phyloP scores from a whole-genome alignment of 768 basidiomycete genomes.

The Sistotremastrum suecicum region DNA sequence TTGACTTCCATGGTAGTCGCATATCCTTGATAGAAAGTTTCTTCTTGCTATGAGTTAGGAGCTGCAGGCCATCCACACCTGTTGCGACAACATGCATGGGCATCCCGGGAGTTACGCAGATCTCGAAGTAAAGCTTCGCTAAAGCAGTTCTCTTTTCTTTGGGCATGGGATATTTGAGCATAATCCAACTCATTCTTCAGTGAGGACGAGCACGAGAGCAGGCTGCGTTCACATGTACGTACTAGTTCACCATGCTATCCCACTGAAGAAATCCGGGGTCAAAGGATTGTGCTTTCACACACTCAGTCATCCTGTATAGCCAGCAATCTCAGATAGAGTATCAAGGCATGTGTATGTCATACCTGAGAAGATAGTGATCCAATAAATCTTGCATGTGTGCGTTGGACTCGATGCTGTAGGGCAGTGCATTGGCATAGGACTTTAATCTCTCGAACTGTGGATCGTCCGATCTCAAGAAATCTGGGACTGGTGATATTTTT shows the following conservation, averaged over 20 bases:
- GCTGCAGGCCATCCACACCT: conserved; percentile 47
- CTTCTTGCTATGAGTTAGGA: conserved; percentile 51
- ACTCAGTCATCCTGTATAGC: conserved; percentile 40
- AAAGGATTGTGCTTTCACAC: conserved; percentile 68
- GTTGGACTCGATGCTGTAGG: conserved; percentile 65
- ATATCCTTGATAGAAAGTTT: conserved; percentile 67
- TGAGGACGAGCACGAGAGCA: conserved; percentile 1
- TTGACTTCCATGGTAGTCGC: conserved; percentile 70
- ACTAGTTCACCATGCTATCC: conserved; percentile 68
- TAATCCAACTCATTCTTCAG: conserved; percentile 42
- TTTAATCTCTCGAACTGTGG: conserved; percentile 44
- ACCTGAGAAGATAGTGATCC: conserved; percentile 47
- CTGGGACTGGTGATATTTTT: too few species aligned
- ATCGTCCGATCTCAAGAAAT: conserved; percentile 16
- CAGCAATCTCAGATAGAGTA: background rate
- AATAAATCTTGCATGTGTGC: conserved; percentile 65
- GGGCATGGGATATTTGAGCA: conserved; percentile 79
- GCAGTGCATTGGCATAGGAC: conserved; percentile 48
- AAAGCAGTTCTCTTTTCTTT: conserved; percentile 61
- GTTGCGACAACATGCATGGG: conserved; percentile 52
- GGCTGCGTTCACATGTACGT: conserved; percentile 19
- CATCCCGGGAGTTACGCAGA: conserved; percentile 67
- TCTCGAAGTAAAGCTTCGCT: conserved; percentile 65
- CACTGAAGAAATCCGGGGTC: conserved; percentile 69
- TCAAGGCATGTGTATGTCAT: background rate